phyloP scores from a whole-genome alignment of 495 filamentous ascomycete genomes.

The Daldinia vernicosa region DNA sequence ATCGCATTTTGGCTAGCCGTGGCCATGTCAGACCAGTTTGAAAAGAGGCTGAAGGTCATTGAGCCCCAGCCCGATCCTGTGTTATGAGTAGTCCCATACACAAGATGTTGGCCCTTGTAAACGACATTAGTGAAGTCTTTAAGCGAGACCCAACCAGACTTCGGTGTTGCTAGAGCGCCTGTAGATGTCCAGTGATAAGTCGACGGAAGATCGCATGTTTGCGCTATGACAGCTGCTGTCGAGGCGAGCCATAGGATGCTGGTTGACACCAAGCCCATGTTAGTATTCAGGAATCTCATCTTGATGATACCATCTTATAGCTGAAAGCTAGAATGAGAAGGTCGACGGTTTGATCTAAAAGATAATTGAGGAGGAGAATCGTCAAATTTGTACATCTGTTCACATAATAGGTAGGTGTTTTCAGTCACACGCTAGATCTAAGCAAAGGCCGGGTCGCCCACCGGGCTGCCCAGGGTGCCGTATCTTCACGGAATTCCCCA shows the following conservation, averaged over 20 bases:
- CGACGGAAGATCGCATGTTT: slow-evolving; percentile 62
- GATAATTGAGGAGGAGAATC: neutral
- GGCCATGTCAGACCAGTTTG: slow-evolving; percentile 64
- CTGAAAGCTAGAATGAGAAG: neutral
- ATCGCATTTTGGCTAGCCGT: slow-evolving; percentile 62
- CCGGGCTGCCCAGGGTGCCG: neutral
- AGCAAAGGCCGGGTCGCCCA: neutral
- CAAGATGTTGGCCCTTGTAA: slow-evolving; percentile 64
- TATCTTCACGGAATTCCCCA: neutral
- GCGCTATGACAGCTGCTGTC: slow-evolving; percentile 30
- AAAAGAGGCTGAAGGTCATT: slow-evolving; percentile 65
- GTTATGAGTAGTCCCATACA: slow-evolving; percentile 60
- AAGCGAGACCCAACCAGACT: slow-evolving; percentile 61
- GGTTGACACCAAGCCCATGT: slow-evolving; percentile 2
- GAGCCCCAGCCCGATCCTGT: slow-evolving; percentile 58
- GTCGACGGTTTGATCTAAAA: neutral
- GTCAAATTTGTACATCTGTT: neutral
- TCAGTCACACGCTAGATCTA: neutral
- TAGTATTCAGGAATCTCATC: slow-evolving; percentile 18
- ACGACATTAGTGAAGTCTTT: slow-evolving; percentile 66
- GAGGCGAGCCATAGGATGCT: slow-evolving; percentile 37
- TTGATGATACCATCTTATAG: slow-evolving; percentile 14
- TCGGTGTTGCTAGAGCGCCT: slow-evolving; percentile 57
- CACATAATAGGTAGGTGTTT: neutral
- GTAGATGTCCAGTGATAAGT: slow-evolving; percentile 65